Evolutionary conservation across 2,329 filamentous ascomycete species (phyloP), one percentile per base, ranked within the genome.

Genomic region (Pseudocercospora vitis): DNA sequence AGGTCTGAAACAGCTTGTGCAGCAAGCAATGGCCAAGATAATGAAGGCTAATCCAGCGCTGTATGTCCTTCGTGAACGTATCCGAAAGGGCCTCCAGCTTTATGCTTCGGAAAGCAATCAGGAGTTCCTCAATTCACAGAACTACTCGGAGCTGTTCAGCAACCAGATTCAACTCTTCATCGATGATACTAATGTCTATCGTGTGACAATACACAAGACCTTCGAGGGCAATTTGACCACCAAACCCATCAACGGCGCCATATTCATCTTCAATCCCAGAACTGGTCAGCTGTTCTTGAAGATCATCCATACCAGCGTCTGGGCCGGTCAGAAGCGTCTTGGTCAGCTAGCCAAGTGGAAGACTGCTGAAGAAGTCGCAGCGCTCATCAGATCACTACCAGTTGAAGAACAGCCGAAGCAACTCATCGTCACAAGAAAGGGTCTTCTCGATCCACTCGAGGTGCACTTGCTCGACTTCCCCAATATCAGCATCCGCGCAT

Each of bases 241-340:
- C 1, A 99, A 99, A 75, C 94, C 94, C 3, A 99, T 99, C 80
- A 99, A 99, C 71, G 94, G 94, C 70, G 94, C 95, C 40, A 97
- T 99, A 71, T 99, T 99, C 79, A 99, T 99, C 70, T 97, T 99
- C 83, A 99, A 99, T 71, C 94, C 95, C n/a, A 85, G 92, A 54
- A 99, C 94, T 48, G 94, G 94, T 47, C 94, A 99, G 69, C 76
- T 99, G 32, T 99, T 99, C 84, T 75, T 99, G 69, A 99, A 99
- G 81, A 97, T 99, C 65, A 99, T 99, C 63, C 95, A 99, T 74
- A 99, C 94, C 1, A 96, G 91, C 68, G 95, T 99, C 23, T 99
- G 94, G 94, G 94, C 94, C 48, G 94, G 94, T 50, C 94, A 99
- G 75, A 99, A 99, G 74, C 95, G 94, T 88, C 84, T 99, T 26